These are phyloP conservation scores for Puya raimondii DNA, from an alignment of 176 grass and related monocot species.

Conservation along the genomic window DNA sequence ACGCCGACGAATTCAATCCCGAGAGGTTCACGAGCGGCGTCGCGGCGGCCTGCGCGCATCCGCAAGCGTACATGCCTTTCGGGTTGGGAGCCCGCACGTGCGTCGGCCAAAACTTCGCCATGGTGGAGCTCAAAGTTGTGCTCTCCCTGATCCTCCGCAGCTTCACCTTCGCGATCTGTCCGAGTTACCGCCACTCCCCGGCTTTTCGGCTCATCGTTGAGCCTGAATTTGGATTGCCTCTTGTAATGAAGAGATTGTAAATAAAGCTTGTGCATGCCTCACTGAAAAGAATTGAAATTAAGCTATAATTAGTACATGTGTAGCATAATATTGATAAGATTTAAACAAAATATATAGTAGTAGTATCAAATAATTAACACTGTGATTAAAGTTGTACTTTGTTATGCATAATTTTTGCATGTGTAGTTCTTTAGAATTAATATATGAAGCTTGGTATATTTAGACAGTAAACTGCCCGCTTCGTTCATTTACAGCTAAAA, in stretches of 20 bases:
- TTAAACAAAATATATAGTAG: neutral
- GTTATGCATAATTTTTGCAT: neutral
- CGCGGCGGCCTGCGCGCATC: slow-evolving; percentile 31
- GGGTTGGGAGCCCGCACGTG: slow-evolving; percentile 52
- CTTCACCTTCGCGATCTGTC: slow-evolving; percentile 40
- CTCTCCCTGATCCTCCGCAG: slow-evolving; percentile 37
- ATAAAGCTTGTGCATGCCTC: no score
- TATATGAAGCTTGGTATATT: no score
- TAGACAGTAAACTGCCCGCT: no score
- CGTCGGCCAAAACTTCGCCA: slow-evolving; percentile 66
- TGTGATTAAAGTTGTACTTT: neutral
- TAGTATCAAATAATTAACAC: neutral
- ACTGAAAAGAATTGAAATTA: no score
- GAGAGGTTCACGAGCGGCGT: slow-evolving; percentile 47
- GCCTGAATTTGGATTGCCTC: slow-evolving; percentile 38
- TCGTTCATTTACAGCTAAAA: no score
- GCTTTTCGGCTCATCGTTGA: slow-evolving; percentile 38
- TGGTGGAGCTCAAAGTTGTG: slow-evolving; percentile 63
- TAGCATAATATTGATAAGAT: no score
- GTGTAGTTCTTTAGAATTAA: no score
- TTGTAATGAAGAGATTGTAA: neutral
- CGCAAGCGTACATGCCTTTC: slow-evolving; percentile 60
- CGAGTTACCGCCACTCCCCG: slow-evolving; percentile 42
- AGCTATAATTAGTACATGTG: no score
- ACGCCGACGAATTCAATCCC: slow-evolving; percentile 50